These are phyloP conservation scores for Hanseniaspora clermontiae DNA, from an alignment of 805 yeast species.

Conservation along the genomic window DNA sequence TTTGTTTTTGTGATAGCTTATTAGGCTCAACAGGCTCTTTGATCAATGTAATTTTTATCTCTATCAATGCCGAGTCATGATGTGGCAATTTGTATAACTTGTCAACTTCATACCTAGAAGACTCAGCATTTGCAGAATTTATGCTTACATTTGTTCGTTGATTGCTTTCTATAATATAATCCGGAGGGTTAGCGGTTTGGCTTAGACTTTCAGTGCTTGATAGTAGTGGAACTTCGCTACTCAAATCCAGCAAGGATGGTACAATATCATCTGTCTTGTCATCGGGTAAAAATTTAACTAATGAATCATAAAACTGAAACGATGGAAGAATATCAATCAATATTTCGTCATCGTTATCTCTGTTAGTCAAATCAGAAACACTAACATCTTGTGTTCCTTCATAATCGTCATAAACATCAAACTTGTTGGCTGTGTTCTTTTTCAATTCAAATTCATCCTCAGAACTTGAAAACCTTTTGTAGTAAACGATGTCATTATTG, in stretches of 20 bases:
- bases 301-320: constrained; percentile 22
- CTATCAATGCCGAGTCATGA: constrained; percentile 15
- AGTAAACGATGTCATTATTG: constrained; percentile 10
- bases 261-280: constrained; percentile 18
- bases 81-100: constrained; percentile 21
- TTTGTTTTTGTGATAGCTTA: constrained; percentile 22
- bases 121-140: constrained; percentile 14
- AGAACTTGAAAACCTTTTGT: constrained; percentile 11
- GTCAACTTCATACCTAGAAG: constrained; percentile 17
- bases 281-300: constrained; percentile 22
- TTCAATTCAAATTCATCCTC: constrained; percentile 10
- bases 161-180: neutral
- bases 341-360: neutral
- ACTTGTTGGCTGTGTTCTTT: neutral
- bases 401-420: neutral
- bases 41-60: constrained; percentile 20
- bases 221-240: constrained; percentile 2
- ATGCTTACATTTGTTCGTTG: constrained; percentile 13
- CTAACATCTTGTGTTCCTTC: neutral
- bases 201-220: neutral
- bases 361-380: neutral
- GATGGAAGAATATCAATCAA: constrained; percentile 21
- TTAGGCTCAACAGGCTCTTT: constrained; percentile 20
- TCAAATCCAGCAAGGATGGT: constrained; percentile 18
- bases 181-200: neutral